Evolutionary conservation across 306 rosid genomes (phyloP).

Genomic region (Malus fusca): DNA sequence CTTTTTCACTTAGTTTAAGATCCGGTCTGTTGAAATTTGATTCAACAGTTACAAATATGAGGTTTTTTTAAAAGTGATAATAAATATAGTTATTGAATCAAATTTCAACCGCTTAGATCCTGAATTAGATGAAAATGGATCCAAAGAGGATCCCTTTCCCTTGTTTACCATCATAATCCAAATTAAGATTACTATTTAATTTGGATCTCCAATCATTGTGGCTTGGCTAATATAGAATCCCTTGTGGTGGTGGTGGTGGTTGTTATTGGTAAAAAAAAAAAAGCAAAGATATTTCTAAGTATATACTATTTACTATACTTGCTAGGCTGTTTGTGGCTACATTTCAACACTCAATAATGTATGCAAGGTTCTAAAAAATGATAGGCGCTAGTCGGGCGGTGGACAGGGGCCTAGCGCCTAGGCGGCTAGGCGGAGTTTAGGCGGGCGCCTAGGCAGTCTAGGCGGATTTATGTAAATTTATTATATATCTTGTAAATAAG

Average conservation of each 20-base stretch:
- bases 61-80: accelerated
- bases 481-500: too few relatives aligned
- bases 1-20: accelerated
- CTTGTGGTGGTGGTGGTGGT: neutral
- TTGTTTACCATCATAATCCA: neutral
- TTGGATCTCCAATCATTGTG: neutral
- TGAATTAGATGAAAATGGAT: too few relatives aligned
- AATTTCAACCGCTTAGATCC: accelerated
- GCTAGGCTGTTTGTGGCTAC: neutral
- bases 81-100: accelerated
- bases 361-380: too few relatives aligned
- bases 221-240: neutral
- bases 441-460: too few relatives aligned
- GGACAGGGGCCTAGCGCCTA: too few relatives aligned
- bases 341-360: too few relatives aligned
- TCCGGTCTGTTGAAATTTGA: accelerated
- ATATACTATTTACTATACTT: neutral
- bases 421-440: too few relatives aligned
- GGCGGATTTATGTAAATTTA: too few relatives aligned
- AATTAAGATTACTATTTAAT: too few relatives aligned
- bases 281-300: neutral
- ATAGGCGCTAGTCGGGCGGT: too few relatives aligned
- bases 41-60: accelerated
- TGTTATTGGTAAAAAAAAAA: neutral
- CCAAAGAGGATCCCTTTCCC: too few relatives aligned